A percentile compares a stretch with the other conserved stretches of the same genome.
Evolutionary conservation across 129 eudicot species (phyloP).

Genomic region (Artemisia tridentata): DNA sequence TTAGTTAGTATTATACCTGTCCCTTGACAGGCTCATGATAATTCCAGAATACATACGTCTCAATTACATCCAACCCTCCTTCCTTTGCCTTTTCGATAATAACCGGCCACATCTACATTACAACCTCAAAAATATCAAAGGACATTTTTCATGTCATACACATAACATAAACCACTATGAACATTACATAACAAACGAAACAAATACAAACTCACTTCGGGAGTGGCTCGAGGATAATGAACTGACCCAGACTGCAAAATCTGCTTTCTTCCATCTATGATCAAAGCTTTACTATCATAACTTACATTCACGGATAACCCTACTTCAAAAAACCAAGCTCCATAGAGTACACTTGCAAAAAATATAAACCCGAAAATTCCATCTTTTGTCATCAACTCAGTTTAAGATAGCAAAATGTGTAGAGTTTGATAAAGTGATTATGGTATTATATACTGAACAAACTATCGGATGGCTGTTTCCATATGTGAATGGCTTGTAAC

Average conservation of each 20-base stretch:
- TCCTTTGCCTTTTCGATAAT: constrained; percentile 65
- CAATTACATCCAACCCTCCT: constrained; percentile 83
- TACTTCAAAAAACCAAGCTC: constrained; percentile 36
- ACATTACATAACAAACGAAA: not conserved
- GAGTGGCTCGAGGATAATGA: constrained; percentile 75
- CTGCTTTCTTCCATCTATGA: constrained; percentile 74
- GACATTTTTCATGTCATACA: constrained; percentile 10
- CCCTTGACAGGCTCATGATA: constrained; percentile 81
- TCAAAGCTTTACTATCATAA: constrained; percentile 62
- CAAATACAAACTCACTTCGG: constrained; percentile 53
- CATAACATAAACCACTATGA: not conserved
- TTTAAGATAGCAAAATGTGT: constrained; percentile 8
- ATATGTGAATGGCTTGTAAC: constrained; percentile 32
- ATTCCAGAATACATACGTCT: constrained; percentile 83
- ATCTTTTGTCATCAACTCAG: constrained; percentile 33
- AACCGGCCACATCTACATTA: constrained; percentile 66
- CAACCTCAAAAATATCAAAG: constrained; percentile 14
- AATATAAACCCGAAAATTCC: constrained; percentile 26
- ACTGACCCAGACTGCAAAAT: constrained; percentile 73
- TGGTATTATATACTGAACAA: not conserved
- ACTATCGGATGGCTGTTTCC: constrained; percentile 15
- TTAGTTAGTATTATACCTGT: constrained; percentile 41
- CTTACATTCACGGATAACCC: constrained; percentile 49
- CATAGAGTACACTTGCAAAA: constrained; percentile 32
- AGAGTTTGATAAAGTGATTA: constrained; percentile 5